Base-by-base conservation (phyloP, 495 filamentous ascomycete species). In the Aspergillus campestris region DNA sequence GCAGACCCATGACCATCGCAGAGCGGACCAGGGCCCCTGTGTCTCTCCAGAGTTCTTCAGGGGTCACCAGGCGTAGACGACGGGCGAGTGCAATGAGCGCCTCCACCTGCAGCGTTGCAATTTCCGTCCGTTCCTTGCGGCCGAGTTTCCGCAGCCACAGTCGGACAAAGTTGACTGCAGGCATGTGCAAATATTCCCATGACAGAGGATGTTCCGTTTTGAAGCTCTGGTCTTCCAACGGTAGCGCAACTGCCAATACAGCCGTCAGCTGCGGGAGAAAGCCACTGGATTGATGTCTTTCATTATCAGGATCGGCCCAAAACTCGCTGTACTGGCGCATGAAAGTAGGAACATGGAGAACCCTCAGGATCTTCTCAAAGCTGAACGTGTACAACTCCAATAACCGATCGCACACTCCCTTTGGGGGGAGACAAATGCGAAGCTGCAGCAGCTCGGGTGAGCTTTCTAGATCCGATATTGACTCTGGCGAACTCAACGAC, bases 1-100 rank as follows among this genome's bases (percentile, higher is more conserved):
- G 80, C 13, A 83, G 64, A 7, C 80, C 81, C 60, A 83, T 77
- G 12, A 69, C 66, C 54, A 82, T 73, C 8, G 79, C 79, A 6
- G 67, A 71, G 32, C 80, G 67, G 6, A 82, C 52, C 1, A 83
- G 52, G 1, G 67, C 52, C 0, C 81, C 80, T 5, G 71, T 72
- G 8, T 69, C 67, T 30, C 73, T 72, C 80, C 80, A 84, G 38
- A 74, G 57, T 14, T 75, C 67, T 18, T 60, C 59, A 1, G 46
- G 31, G 5, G 72, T 59, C 10, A 70, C 56, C 11, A 69, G 55
- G 0, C 62, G 53, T 8, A 81, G 55, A 35, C 70, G 72, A n/a
- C 69, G 60, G 2, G 73, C 55, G 36, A 78, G 69, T 0, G 78
- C 63, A 12, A 45, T 59, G 55, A 43, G 57, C 50, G 43, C 40